Evolutionary conservation across 805 yeast genomes (phyloP), one percentile per base, ranked within the genome.

Genomic region (Priceomyces haplophilus): DNA sequence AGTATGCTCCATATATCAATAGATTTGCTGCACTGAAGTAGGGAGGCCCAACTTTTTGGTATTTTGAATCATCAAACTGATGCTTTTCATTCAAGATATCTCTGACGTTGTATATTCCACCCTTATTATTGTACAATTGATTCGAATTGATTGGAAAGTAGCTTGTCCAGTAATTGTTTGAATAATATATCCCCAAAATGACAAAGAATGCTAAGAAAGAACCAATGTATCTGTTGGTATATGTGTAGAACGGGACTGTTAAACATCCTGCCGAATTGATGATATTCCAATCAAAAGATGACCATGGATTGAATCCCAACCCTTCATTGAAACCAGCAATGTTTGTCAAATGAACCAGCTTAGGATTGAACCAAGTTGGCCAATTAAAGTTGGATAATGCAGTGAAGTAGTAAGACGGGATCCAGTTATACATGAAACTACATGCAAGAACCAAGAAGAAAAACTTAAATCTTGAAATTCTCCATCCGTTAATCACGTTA

Each of bases 21-120:
- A 81, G 59, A 54, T 78, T 78, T 1, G 81, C 85, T 4, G 88
- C 86, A 21, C 79, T 56, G 53, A 79, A 80, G 58, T 74, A 82
- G 7, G 88, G 88, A 7, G 85, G 83, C 1, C 86, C 83, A 47
- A 79, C 75, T n/a, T 58, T 46, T 42, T 67, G 64, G 54, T 80
- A 81, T 50, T 73, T 74, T 2, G 50, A 56, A 17, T 58, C 46
- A 52, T 80, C 83, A 36, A 82, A 69, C 13, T 56, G 50, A 44
- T 71, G 73, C 13, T 75, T 57, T 3, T 56, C 61, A 39, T 73
- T 59, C 34, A 82, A 54, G 13, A 82, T 68, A 41, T 69, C 56
- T 13, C 69, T 65, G 33, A 80, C 77, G 16, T 73, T 62, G 55
- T 67, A 82, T 0, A 63, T 45, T 20, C 65, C 55, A 19, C 82